Evolutionary conservation across 495 filamentous ascomycete genomes (phyloP).

Genomic region (Daldinia loculata): DNA sequence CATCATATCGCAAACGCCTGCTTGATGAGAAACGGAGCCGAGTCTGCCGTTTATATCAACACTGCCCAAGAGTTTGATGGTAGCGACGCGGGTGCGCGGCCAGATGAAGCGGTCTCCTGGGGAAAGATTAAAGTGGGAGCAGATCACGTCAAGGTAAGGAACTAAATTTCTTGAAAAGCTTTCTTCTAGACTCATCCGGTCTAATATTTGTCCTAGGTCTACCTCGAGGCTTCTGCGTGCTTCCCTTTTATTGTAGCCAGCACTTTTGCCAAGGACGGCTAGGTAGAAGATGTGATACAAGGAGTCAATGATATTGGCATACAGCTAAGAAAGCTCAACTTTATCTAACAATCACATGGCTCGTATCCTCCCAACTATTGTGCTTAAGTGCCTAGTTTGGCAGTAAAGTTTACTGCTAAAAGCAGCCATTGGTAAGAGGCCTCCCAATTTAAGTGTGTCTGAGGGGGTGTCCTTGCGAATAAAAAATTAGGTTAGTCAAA

Average conservation of each 20-base stretch:
- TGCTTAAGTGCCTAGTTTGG: not conserved
- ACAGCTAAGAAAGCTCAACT: not conserved
- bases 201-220: constrained; percentile 65
- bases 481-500: not conserved
- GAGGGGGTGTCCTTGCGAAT: not conserved
- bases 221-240: constrained; percentile 88
- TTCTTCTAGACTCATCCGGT: constrained; percentile 9
- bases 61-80: constrained; percentile 97
- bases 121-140: constrained; percentile 93
- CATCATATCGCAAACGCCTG: constrained; percentile 98
- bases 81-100: constrained; percentile 92
- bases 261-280: constrained; percentile 76
- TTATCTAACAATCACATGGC: not conserved
- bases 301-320: not conserved
- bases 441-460: not conserved
- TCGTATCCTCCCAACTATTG: not conserved
- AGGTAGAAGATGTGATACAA: not conserved
- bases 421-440: not conserved
- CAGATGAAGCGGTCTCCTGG: constrained; percentile 98
- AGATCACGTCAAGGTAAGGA: constrained; percentile 80
- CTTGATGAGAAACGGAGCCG: constrained; percentile 95
- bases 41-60: constrained; percentile 96
- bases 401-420: not conserved
- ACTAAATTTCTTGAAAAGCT: not conserved
- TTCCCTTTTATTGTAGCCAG: constrained; percentile 96